Evolutionary conservation across 352 stramenopile genomes (phyloP).

Genomic region (Lagenidium sp.): DNA sequence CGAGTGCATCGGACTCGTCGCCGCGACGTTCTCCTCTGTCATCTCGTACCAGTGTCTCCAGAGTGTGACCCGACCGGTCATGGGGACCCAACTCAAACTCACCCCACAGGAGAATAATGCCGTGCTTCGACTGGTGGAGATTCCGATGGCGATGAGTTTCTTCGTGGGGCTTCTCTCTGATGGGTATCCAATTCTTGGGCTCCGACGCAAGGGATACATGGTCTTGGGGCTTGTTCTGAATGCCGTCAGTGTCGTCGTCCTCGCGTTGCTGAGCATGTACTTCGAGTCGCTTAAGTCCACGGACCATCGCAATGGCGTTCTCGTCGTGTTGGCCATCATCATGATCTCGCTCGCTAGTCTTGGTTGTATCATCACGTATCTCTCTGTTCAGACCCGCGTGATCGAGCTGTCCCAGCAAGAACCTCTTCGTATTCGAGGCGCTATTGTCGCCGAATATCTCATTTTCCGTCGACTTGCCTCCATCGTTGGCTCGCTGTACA

Average conservation of each 20-base stretch:
- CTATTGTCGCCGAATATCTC: slow-evolving; percentile 22
- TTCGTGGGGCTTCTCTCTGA: slow-evolving; percentile 26
- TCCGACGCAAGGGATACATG: slow-evolving; percentile 29
- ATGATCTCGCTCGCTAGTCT: slow-evolving; percentile 19
- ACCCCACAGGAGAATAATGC: slow-evolving; percentile 9
- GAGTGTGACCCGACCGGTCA: slow-evolving; percentile 8
- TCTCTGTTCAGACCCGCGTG: slow-evolving; percentile 28
- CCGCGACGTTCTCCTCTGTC: slow-evolving; percentile 13
- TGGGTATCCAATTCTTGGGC: slow-evolving; percentile 16
- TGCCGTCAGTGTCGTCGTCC: slow-evolving; percentile 6
- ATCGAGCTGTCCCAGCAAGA: slow-evolving; percentile 34
- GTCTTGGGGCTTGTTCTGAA: slow-evolving; percentile 18
- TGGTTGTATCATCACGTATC: slow-evolving; percentile 31
- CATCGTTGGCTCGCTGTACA: slow-evolving; percentile 11
- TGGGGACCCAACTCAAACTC: slow-evolving; percentile 11
- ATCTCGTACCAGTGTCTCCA: slow-evolving; percentile 14
- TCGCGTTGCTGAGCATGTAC: slow-evolving; percentile 14
- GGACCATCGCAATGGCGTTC: slow-evolving; percentile 1
- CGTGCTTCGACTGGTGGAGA: slow-evolving; percentile 17
- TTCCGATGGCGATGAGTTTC: slow-evolving; percentile 24
- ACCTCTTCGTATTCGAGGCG: slow-evolving; percentile 16
- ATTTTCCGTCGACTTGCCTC: slow-evolving; percentile 21
- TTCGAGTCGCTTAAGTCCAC: slow-evolving; percentile 5
- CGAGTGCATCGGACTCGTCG: slow-evolving; percentile 13
- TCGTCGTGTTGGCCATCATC: slow-evolving; percentile 18